A percentile compares a stretch with the other conserved stretches of the same genome.
These are phyloP conservation scores for Flagelloscypha sp. DNA, from an alignment of 768 basidiomycete species.

Conservation along the genomic window DNA sequence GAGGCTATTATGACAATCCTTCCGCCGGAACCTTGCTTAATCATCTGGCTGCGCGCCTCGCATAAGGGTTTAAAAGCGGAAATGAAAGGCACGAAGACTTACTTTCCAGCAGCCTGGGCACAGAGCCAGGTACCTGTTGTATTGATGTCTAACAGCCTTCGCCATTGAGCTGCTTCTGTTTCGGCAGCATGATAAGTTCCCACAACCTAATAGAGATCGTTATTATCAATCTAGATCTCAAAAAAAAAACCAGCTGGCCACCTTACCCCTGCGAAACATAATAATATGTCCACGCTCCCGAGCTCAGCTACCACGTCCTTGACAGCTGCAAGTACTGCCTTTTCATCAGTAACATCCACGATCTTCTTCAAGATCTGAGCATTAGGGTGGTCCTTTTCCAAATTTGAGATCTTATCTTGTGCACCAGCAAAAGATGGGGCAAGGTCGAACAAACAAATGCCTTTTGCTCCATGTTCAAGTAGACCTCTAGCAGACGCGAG, in stretches of 20 bases:
- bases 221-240: too few species aligned
- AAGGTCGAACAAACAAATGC: constrained; percentile 1
- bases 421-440: constrained; percentile 14
- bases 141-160: constrained; percentile 31
- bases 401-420: constrained; percentile 12
- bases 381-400: constrained; percentile 22
- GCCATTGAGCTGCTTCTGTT: constrained; percentile 25
- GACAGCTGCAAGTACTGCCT: constrained; percentile 15
- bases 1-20: constrained; percentile 22
- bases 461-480: constrained; percentile 32
- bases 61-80: neutral
- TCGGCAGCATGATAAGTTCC: constrained; percentile 24
- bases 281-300: constrained; percentile 26
- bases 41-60: constrained; percentile 26
- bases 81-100: constrained; percentile 3
- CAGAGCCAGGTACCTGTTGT: constrained; percentile 39
- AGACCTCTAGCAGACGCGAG: constrained; percentile 29
- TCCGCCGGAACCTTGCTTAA: constrained; percentile 30
- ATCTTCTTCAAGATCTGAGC: constrained; percentile 23
- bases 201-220: too few species aligned
- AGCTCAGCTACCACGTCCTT: constrained; percentile 18
- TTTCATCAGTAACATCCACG: constrained; percentile 29
- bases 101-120: constrained; percentile 33
- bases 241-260: too few species aligned
- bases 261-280: constrained; percentile 39